phyloP scores from a whole-genome alignment of 1,139 yeast genomes.

The Petasospora fabianii region DNA sequence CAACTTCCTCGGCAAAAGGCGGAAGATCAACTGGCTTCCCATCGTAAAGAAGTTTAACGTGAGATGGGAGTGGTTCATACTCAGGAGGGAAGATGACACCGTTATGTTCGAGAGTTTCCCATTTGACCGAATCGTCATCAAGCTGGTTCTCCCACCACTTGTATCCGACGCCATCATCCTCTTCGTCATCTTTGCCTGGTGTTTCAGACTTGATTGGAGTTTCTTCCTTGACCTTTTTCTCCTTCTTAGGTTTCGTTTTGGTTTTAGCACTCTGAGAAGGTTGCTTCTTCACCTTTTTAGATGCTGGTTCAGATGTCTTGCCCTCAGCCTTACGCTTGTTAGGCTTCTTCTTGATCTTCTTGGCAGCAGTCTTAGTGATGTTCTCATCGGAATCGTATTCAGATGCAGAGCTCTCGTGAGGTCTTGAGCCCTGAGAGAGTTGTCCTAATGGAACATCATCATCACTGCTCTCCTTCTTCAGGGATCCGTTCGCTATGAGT shows the following conservation, averaged over 20 bases:
- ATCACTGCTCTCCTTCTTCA: constrained; percentile 17
- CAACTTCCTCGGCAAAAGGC: constrained; percentile 88
- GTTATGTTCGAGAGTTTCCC: constrained; percentile 82
- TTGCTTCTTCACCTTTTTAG: constrained; percentile 5
- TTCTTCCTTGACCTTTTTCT: constrained; percentile 1
- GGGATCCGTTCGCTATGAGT: neutral
- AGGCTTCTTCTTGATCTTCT: constrained; percentile 4
- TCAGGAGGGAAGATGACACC: constrained; percentile 95
- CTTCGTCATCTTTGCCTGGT: constrained; percentile 24
- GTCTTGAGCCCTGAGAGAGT: constrained; percentile 9
- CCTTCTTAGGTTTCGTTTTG: constrained; percentile 3
- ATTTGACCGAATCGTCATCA: constrained; percentile 74
- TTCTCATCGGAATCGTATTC: constrained; percentile 22
- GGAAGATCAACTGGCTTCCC: constrained; percentile 74
- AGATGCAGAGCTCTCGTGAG: constrained; percentile 20
- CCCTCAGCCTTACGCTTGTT: neutral
- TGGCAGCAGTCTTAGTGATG: constrained; percentile 5
- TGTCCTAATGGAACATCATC: constrained; percentile 24
- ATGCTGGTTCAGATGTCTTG: constrained; percentile 1
- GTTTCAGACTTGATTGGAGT: constrained; percentile 8
- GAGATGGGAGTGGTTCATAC: constrained; percentile 81
- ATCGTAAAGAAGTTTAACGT: constrained; percentile 71
- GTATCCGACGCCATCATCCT: constrained; percentile 57
- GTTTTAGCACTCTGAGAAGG: constrained; percentile 10
- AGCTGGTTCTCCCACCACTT: constrained; percentile 86